Evolutionary conservation across 176 grass and related monocot species (phyloP).

Genomic region (Avena eriantha): DNA sequence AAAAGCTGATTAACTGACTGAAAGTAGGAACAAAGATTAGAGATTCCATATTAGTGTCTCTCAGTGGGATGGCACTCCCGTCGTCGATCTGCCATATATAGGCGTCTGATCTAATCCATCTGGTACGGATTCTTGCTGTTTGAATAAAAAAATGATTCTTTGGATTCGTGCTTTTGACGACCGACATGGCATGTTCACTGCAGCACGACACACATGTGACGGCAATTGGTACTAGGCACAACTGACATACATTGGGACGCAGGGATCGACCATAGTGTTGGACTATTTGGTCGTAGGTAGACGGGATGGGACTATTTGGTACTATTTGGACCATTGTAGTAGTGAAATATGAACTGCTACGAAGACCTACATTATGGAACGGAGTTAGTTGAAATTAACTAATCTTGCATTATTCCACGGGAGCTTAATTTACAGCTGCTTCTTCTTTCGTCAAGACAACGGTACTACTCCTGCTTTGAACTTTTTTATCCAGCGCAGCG

Average conservation of each 20-base stretch:
- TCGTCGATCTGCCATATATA: slow-evolving; percentile 1
- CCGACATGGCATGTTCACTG: not conserved
- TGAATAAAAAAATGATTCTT: not conserved
- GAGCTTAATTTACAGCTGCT: not conserved
- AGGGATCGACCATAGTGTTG: too few species aligned
- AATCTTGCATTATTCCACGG: not conserved
- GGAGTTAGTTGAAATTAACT: not conserved
- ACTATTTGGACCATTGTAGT: too few species aligned
- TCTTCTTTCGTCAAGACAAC: not conserved
- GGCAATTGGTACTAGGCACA: too few species aligned
- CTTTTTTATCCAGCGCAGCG: too few species aligned
- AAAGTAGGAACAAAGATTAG: not conserved
- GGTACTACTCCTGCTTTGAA: not conserved
- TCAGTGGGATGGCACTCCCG: not conserved
- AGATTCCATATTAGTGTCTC: not conserved
- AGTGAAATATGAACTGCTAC: too few species aligned
- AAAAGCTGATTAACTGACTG: not conserved
- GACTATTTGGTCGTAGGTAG: too few species aligned
- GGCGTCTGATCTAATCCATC: not conserved
- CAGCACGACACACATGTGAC: not conserved
- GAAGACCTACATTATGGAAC: too few species aligned
- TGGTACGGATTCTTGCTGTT: not conserved
- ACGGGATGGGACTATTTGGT: too few species aligned
- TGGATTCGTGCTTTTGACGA: not conserved
- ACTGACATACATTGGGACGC: too few species aligned